Evolutionary conservation across 805 yeast genomes (phyloP).

Genomic region (Wickerhamomyces ciferrii): DNA sequence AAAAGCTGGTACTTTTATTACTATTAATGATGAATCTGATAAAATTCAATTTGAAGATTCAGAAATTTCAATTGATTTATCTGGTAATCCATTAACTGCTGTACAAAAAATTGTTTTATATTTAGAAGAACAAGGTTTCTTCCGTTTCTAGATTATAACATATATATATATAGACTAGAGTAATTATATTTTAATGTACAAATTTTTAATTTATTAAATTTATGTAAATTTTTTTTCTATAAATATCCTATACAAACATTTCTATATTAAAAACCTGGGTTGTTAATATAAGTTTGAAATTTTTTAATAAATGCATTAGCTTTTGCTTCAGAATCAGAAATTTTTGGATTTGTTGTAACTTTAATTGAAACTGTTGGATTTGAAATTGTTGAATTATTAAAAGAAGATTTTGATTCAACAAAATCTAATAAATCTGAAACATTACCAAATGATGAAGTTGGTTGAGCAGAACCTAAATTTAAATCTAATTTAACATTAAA

Average conservation of each 20-base stretch:
- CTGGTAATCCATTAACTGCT: conserved; percentile 58
- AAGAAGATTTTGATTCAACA: conserved; percentile 16
- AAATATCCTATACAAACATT: background rate
- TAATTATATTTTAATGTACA: too few relatives aligned
- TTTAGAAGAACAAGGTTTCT: conserved; percentile 82
- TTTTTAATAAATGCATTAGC: conserved; percentile 23
- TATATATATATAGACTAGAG: background rate
- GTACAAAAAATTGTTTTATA: conserved; percentile 69
- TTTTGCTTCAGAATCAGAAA: conserved; percentile 39
- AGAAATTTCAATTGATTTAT: conserved; percentile 51
- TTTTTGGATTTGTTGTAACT: conserved; percentile 29
- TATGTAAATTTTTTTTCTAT: too few relatives aligned
- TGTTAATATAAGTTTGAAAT: background rate
- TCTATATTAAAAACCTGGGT: background rate
- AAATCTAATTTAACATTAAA: conserved; percentile 31
- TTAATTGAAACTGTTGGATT: conserved; percentile 29
- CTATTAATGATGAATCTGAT: conserved; percentile 34
- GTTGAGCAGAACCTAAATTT: conserved; percentile 12
- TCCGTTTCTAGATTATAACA: conserved; percentile 39
- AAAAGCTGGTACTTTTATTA: conserved; percentile 41
- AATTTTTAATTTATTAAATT: too few relatives aligned
- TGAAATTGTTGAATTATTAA: conserved; percentile 14
- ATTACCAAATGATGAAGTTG: background rate
- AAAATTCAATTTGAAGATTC: conserved; percentile 38
- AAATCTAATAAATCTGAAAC: conserved; percentile 22